phyloP scores from a whole-genome alignment of 2,329 filamentous ascomycete species.

The Nectriaceae sp. region DNA sequence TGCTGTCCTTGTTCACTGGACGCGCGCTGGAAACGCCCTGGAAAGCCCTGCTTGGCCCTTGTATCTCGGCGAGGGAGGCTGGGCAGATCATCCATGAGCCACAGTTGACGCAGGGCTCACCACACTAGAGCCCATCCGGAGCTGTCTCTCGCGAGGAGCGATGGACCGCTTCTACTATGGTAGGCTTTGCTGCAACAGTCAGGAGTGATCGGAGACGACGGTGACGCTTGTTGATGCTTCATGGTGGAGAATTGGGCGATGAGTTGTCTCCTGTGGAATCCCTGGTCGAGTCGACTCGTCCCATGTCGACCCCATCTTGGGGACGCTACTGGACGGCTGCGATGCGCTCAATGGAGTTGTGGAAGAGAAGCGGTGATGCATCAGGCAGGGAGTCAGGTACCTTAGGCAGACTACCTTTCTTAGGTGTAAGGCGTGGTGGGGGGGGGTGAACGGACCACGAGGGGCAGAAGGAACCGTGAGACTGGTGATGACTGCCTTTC shows the following conservation, averaged over 20 bases:
- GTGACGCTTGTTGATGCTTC: constrained; percentile 32
- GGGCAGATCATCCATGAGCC: too few species aligned
- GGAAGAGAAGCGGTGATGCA: constrained; percentile 29
- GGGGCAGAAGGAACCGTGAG: too few species aligned
- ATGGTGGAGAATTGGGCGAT: constrained; percentile 30
- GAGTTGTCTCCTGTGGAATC: constrained; percentile 30
- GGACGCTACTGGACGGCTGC: constrained; percentile 21
- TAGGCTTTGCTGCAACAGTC: too few species aligned
- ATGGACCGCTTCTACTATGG: too few species aligned
- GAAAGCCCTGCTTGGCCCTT: background rate
- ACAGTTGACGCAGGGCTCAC: background rate
- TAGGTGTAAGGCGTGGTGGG: too few species aligned
- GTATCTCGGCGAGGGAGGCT: background rate
- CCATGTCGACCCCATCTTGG: constrained; percentile 24
- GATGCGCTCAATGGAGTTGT: too few species aligned
- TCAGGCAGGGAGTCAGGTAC: constrained; percentile 28
- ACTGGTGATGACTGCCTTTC: too few species aligned
- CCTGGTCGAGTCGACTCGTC: constrained; percentile 19
- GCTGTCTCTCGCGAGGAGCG: background rate
- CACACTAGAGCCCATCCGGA: too few species aligned
- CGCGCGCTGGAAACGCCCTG: background rate
- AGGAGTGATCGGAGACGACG: constrained; percentile 25
- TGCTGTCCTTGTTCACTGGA: too few species aligned
- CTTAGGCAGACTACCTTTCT: too few species aligned
- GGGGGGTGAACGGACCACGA: too few species aligned